phyloP scores from a whole-genome alignment of 2,329 filamentous ascomycete genomes.

The Clonostachys rosea region DNA sequence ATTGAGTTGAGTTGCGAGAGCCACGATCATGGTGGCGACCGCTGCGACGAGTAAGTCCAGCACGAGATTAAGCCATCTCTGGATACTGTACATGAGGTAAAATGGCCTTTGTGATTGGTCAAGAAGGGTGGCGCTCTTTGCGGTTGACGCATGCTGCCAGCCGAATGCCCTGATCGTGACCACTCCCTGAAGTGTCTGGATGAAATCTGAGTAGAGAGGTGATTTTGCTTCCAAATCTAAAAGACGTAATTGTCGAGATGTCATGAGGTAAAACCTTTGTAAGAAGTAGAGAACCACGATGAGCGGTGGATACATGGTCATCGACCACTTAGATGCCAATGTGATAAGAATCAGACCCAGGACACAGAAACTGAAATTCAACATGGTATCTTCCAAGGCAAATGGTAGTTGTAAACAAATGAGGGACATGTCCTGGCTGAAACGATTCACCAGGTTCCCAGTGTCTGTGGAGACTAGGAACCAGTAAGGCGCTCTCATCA shows the following conservation, averaged over 20 bases:
- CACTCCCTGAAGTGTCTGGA: slow-evolving; percentile 47
- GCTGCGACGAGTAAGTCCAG: slow-evolving; percentile 41
- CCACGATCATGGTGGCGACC: slow-evolving; percentile 38
- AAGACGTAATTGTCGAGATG: slow-evolving; percentile 54
- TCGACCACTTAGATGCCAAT: slow-evolving; percentile 12
- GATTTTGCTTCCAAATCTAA: slow-evolving; percentile 59
- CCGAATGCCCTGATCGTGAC: slow-evolving; percentile 50
- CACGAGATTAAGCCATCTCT: slow-evolving; percentile 49
- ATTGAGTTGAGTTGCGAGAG: slow-evolving; percentile 33
- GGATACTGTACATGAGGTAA: slow-evolving; percentile 51
- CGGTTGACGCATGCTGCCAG: slow-evolving; percentile 37
- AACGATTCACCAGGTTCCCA: slow-evolving; percentile 34
- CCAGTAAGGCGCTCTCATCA: slow-evolving; percentile 28
- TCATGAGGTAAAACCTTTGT: slow-evolving; percentile 55
- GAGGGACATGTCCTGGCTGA: slow-evolving; percentile 37
- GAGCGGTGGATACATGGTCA: slow-evolving; percentile 38
- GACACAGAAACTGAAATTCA: neutral
- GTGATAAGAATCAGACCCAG: slow-evolving; percentile 15
- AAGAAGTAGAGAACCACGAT: slow-evolving; percentile 38
- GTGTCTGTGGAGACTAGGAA: slow-evolving; percentile 36
- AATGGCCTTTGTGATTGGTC: slow-evolving; percentile 49
- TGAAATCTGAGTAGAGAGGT: slow-evolving; percentile 51
- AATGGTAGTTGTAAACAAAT: slow-evolving; percentile 31
- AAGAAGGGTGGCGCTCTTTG: slow-evolving; percentile 39
- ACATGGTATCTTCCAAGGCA: slow-evolving; percentile 13